A percentile compares a stretch with the other conserved stretches of the same genome.
phyloP scores from a whole-genome alignment of 257 asterid genomes.

The Sherardia arvensis region DNA sequence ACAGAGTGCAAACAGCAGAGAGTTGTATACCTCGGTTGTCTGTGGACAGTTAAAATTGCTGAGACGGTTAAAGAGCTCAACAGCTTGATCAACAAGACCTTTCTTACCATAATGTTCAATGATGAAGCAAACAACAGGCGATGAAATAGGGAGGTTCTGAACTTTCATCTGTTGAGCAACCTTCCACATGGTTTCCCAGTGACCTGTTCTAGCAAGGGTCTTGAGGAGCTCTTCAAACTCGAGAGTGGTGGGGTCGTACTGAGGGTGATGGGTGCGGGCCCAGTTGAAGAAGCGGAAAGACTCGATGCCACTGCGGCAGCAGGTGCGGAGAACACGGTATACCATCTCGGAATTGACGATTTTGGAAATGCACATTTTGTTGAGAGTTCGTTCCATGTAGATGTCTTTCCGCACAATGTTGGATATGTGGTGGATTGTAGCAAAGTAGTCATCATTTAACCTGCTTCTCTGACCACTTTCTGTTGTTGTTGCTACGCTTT shows the following conservation, averaged over 20 bases:
- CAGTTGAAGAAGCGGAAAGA: slow-evolving; percentile 97
- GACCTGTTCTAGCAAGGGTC: slow-evolving; percentile 59
- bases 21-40: slow-evolving; percentile 69
- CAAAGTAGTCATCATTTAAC: slow-evolving; percentile 75
- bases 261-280: slow-evolving; percentile 80
- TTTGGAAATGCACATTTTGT: slow-evolving; percentile 62
- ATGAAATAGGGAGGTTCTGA: slow-evolving; percentile 49
- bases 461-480: slow-evolving; percentile 26
- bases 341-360: slow-evolving; percentile 83
- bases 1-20: slow-evolving; percentile 79
- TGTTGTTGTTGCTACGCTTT: slow-evolving; percentile 17
- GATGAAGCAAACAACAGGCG: slow-evolving; percentile 66
- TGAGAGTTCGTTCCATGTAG: slow-evolving; percentile 88
- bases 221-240: slow-evolving; percentile 88
- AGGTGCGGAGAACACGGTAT: slow-evolving; percentile 69
- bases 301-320: slow-evolving; percentile 63
- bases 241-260: slow-evolving; percentile 82
- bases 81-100: slow-evolving; percentile 83
- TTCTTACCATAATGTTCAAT: slow-evolving; percentile 84
- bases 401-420: slow-evolving; percentile 87
- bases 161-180: slow-evolving; percentile 73
- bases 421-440: slow-evolving; percentile 85
- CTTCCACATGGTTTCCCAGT: slow-evolving; percentile 99
- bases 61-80: slow-evolving; percentile 71
- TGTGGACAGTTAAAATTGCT: slow-evolving; percentile 66